phyloP scores from a whole-genome alignment of 2,329 filamentous ascomycete species.

The Pseudocercospora musae region DNA sequence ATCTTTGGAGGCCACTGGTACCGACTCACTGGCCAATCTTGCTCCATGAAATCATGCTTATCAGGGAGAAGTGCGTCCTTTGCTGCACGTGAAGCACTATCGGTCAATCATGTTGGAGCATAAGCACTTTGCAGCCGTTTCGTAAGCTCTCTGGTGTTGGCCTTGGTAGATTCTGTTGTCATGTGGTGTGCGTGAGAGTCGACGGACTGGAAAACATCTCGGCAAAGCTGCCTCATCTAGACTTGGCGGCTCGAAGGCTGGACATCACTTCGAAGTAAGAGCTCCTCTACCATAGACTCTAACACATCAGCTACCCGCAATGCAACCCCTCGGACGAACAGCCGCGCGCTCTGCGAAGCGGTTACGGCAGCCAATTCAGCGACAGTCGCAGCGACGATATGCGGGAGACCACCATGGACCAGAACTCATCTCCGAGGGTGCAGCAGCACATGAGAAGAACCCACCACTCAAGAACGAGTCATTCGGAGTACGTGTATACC shows the following conservation, averaged over 20 bases:
- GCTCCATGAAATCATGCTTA: too few species aligned
- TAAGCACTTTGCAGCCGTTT: too few species aligned
- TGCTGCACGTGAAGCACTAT: too few species aligned
- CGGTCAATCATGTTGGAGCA: too few species aligned
- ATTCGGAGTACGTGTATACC: conserved; percentile 47
- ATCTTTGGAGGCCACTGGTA: too few species aligned
- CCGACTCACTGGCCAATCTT: too few species aligned
- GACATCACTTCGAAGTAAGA: not conserved
- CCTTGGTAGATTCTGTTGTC: not conserved
- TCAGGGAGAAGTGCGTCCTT: too few species aligned
- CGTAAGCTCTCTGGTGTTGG: not conserved
- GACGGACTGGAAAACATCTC: not conserved
- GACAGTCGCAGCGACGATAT: conserved; percentile 41
- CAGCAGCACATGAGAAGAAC: conserved; percentile 34
- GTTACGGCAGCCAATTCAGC: conserved; percentile 35
- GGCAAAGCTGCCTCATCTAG: not conserved
- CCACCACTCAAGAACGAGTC: conserved; percentile 44
- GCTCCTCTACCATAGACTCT: not conserved
- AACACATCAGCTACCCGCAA: conserved; percentile 26
- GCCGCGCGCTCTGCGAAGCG: conserved; percentile 41
- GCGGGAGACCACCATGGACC: conserved; percentile 38
- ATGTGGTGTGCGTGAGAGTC: not conserved
- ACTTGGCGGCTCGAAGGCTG: not conserved
- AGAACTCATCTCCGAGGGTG: conserved; percentile 31
- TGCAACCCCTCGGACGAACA: conserved; percentile 47